phyloP scores from a whole-genome alignment of 257 asterid species.

The Osmanthus fragrans region DNA sequence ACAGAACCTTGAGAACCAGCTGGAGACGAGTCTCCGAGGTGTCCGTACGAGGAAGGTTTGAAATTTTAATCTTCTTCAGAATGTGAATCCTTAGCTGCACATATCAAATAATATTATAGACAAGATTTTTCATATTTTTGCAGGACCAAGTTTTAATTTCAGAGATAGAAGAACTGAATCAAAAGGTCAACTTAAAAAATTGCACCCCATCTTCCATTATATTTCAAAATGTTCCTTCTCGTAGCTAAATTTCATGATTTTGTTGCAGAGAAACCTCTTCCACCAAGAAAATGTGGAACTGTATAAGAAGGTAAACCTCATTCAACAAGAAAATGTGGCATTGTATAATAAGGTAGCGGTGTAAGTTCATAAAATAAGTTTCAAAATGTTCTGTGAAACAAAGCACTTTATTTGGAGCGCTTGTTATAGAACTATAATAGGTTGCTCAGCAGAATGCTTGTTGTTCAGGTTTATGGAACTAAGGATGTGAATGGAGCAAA shows the following conservation, averaged over 20 bases:
- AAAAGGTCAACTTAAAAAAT: slow-evolving; percentile 44
- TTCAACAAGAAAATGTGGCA: slow-evolving; percentile 50
- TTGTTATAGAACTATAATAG: slow-evolving; percentile 4
- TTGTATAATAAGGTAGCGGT: slow-evolving; percentile 51
- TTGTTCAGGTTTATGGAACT: slow-evolving; percentile 54
- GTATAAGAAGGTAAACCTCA: slow-evolving; percentile 51
- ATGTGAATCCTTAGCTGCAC: not conserved
- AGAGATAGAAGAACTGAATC: slow-evolving; percentile 64
- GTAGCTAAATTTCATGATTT: slow-evolving; percentile 34
- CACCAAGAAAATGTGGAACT: slow-evolving; percentile 71
- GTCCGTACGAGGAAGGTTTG: slow-evolving; percentile 67
- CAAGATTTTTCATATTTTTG: slow-evolving; percentile 20
- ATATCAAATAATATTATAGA: slow-evolving; percentile 6
- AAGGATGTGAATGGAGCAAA: slow-evolving; percentile 44
- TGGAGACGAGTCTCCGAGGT: slow-evolving; percentile 64
- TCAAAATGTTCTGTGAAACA: slow-evolving; percentile 8
- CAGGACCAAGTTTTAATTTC: slow-evolving; percentile 60
- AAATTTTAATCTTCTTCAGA: slow-evolving; percentile 4
- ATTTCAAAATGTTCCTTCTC: slow-evolving; percentile 14
- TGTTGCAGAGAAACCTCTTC: slow-evolving; percentile 64
- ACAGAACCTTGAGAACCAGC: slow-evolving; percentile 64
- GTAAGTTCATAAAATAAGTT: slow-evolving; percentile 11
- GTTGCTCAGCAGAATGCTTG: slow-evolving; percentile 14
- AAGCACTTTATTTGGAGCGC: not conserved
- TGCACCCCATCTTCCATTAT: not conserved